Evolutionary conservation across 345 rosid genomes (phyloP), one percentile per base, ranked within the genome.

Genomic region (Excoecaria agallocha): DNA sequence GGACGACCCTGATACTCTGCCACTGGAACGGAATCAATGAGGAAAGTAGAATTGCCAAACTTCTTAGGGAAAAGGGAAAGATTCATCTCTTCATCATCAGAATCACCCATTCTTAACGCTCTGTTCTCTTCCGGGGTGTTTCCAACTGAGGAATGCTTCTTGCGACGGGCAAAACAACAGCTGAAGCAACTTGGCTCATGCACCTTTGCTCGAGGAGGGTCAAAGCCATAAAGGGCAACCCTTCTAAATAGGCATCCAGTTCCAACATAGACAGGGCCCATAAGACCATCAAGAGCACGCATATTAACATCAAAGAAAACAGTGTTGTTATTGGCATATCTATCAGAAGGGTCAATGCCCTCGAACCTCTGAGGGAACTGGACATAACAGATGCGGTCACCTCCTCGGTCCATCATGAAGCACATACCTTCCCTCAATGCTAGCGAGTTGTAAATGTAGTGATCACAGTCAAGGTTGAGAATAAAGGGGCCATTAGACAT

Each of bases 401-500:
- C 98, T 38, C 98, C 98, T 81, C 98, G 80, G 74, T 94, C 98
- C 98, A 94, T 87, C 98, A 94, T 94, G 86, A 94, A 94, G 82
- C 98, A 94, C 97, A 94, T 94, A 57, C 98, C 98, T 86, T 94
- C 98, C 80, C 96, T 89, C 84, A 94, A 58, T 17, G 98, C 98
- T 82, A 85, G 86, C 39, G 98, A 94, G 81, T 94, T 92, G 89
- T 94, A 94, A 75, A 94, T 91, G 83, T 94, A 94, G 85, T 94
- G 98, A 69, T 94, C 98, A 72, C 98, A 94, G 72, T 94, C 98
- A 52, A 94, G 98, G 86, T 94, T 94, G 77, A 94, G 92, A 73
- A 93, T 94, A 82, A 94, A 94, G 4, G 98, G 91, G 63, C 98
- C 98, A 76, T 94, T 94, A 15, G 98, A 94, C 98, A 93, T 94